phyloP scores from a whole-genome alignment of 371 early-diverging fungal species.

The Blastocladiella emersonii region DNA sequence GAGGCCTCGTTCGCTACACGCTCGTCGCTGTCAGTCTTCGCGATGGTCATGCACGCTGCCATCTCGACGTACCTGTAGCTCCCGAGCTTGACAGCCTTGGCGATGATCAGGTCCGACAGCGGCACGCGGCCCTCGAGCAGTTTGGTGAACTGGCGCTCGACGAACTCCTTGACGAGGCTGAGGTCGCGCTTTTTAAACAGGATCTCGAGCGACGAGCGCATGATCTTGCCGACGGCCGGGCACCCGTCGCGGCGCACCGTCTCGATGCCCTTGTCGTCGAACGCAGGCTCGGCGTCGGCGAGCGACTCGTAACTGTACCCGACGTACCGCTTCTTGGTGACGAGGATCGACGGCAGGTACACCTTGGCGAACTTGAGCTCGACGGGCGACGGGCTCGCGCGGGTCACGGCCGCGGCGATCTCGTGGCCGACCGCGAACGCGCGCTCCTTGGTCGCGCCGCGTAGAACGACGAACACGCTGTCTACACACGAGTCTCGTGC shows the following conservation, averaged over 20 bases:
- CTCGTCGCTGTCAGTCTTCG: too few relatives aligned
- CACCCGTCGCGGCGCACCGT: slow-evolving; percentile 80
- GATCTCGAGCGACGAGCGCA: slow-evolving; percentile 59
- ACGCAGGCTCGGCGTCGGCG: slow-evolving; percentile 42
- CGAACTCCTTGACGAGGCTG: slow-evolving; percentile 55
- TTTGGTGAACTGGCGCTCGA: slow-evolving; percentile 51
- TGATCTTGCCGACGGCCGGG: slow-evolving; percentile 53
- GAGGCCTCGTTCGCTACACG: slow-evolving; percentile 19
- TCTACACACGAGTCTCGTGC: slow-evolving; percentile 22
- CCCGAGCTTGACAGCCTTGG: slow-evolving; percentile 68
- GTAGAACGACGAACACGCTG: slow-evolving; percentile 66
- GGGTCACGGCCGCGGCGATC: slow-evolving; percentile 58
- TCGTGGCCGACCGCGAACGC: slow-evolving; percentile 67
- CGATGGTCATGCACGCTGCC: too few relatives aligned
- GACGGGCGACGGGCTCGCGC: slow-evolving; percentile 56
- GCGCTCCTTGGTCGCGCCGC: slow-evolving; percentile 44
- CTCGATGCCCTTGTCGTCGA: slow-evolving; percentile 93
- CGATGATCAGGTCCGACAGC: slow-evolving; percentile 64
- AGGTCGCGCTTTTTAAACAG: slow-evolving; percentile 66
- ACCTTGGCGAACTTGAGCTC: slow-evolving; percentile 86
- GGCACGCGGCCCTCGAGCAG: slow-evolving; percentile 50
- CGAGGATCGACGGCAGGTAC: slow-evolving; percentile 68
- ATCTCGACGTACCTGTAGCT: slow-evolving; percentile 31
- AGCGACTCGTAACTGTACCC: slow-evolving; percentile 62
- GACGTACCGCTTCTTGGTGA: slow-evolving; percentile 82